Evolutionary conservation across 495 filamentous ascomycete species (phyloP), one percentile per base, ranked within the genome.

Genomic region (Penicillium coprophilum): DNA sequence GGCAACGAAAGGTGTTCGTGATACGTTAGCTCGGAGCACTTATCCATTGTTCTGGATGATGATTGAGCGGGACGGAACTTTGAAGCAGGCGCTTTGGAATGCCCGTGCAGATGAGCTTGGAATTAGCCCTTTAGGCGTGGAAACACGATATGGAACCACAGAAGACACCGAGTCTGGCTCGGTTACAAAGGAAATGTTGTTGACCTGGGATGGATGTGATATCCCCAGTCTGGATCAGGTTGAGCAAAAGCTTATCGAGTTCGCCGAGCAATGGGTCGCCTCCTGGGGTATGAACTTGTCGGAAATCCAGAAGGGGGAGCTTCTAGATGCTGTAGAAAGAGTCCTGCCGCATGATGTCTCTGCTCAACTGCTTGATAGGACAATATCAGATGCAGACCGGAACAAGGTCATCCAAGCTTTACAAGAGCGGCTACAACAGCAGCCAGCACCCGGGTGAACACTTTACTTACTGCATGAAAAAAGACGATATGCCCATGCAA

Each of bases 21-120:
- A 90, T 21, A 83, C 89, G 31, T 59, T 96, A 62, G 82, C 77
- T 36, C 71, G 82, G 56, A 90, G 85, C 57, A 59, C 75, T 28
- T 84, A 79, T 73, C 88, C 90, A 13, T 78, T 94, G 64, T 83
- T 80, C 17, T 82, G 79, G 77, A 73, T 81, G 61, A 73, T 74
- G 71, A 64, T 80, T 56, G 73, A 71, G 64, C 62, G 69, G 53
- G 71, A 72, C 46, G 76, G 74, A 12, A 57, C 50, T 27, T 23
- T 76, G 50, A 63, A 58, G 43, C 75, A 77, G 68, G 72, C 64
- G 30, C 57, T 76, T 53, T 78, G 72, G 75, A 79, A 78, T 65
- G 59, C 66, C 48, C 75, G 71, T 48, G 88, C 85, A 4, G 82
- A 82, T 56, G 75, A 80, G 54, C 70, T 85, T 53, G 88, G 89